Percentiles rank a stretch among this genome's conserved stretches.
Evolutionary conservation across 169 alveolate genomes (phyloP).

Genomic region (Eimeria brunetti): DNA sequence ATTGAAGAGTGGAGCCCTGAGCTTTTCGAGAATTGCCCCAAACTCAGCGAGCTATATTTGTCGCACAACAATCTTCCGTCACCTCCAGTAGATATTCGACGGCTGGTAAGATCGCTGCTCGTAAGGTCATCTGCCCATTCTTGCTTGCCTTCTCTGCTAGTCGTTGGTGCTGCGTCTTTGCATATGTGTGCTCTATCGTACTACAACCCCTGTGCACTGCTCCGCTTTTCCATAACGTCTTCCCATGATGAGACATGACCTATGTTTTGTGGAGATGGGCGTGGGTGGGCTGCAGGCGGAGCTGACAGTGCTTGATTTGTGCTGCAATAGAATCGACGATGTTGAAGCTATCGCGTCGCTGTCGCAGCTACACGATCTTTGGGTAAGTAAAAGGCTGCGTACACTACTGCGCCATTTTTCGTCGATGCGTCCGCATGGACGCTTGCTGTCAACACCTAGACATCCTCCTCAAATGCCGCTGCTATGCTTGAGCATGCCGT

Average conservation of each 20-base stretch:
- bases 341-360: slow-evolving; percentile 78
- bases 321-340: slow-evolving; percentile 79
- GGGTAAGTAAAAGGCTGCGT: slow-evolving; percentile 81
- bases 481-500: not conserved
- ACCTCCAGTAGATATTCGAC: slow-evolving; percentile 43
- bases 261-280: not conserved
- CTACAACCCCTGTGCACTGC: not conserved
- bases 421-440: not conserved
- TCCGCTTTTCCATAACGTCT: not conserved
- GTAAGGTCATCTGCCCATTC: not conserved
- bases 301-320: slow-evolving; percentile 83
- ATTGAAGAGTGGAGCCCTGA: slow-evolving; percentile 80
- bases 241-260: not conserved
- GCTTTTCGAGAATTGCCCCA: slow-evolving; percentile 74
- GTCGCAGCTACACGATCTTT: slow-evolving; percentile 82
- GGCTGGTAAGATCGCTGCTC: not conserved
- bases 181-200: not conserved
- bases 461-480: not conserved
- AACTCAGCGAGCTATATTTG: slow-evolving; percentile 83
- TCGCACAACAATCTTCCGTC: slow-evolving; percentile 81
- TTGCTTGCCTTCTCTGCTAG: not conserved
- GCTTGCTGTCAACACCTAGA: not conserved
- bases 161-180: not conserved
- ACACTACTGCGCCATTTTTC: not conserved
- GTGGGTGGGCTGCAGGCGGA: slow-evolving; percentile 59